These are phyloP conservation scores for Linnemannia elongata DNA, from an alignment of 192 early-diverging fungal species.

Conservation along the genomic window DNA sequence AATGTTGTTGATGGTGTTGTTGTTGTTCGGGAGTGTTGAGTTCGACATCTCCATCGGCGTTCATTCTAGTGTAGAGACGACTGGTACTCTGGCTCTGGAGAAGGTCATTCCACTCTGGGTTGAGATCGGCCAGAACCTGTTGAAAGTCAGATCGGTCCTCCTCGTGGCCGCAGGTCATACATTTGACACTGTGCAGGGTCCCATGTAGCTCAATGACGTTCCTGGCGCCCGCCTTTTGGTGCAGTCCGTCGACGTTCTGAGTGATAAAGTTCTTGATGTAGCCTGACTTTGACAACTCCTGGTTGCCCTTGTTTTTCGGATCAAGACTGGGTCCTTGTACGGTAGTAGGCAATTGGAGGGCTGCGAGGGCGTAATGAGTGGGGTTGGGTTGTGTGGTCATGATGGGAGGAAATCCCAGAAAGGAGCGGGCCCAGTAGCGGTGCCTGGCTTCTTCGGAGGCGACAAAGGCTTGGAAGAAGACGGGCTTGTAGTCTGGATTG, in stretches of 20 bases:
- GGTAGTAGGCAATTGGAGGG: conserved; percentile 55
- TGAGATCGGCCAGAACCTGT: conserved; percentile 69
- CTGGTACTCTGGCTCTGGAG: conserved; percentile 53
- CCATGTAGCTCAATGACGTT: conserved; percentile 90
- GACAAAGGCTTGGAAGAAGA: conserved; percentile 79
- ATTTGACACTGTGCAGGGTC: conserved; percentile 78
- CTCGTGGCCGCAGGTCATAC: conserved; percentile 75
- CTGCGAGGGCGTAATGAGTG: conserved; percentile 74
- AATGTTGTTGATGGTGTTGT: background rate
- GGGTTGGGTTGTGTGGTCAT: conserved; percentile 77
- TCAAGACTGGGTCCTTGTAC: background rate
- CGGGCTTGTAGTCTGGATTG: conserved; percentile 85
- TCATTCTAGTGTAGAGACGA: conserved; percentile 65
- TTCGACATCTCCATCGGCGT: conserved; percentile 55
- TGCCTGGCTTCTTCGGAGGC: conserved; percentile 63
- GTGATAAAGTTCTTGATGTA: conserved; percentile 78
- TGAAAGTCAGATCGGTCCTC: conserved; percentile 76
- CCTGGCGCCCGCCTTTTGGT: conserved; percentile 70
- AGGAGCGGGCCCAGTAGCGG: conserved; percentile 94
- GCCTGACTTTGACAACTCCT: background rate
- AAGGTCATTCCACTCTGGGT: conserved; percentile 74
- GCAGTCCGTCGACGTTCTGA: conserved; percentile 94
- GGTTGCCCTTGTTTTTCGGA: background rate
- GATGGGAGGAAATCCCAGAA: conserved; percentile 84
- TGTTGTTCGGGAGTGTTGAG: conserved; percentile 30